These are phyloP conservation scores for Erucastrum elatum DNA, from an alignment of 345 rosid genomes.

Conservation along the genomic window DNA sequence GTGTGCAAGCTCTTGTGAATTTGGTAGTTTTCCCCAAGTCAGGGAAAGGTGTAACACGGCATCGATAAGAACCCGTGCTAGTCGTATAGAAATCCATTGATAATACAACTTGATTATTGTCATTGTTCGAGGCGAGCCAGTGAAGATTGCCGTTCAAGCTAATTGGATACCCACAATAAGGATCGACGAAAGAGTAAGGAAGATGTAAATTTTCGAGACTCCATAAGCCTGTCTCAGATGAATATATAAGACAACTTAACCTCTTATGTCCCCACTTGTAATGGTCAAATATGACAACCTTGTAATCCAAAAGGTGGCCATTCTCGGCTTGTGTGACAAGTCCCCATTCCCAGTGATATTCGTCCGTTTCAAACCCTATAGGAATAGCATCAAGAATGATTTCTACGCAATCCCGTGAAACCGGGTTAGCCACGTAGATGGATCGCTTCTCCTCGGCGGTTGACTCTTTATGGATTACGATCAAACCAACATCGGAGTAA, in stretches of 20 bases:
- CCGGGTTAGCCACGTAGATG: not conserved
- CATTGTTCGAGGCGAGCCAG: not conserved
- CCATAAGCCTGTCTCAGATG: conserved; percentile 22
- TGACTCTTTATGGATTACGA: not conserved
- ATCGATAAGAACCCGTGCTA: not conserved
- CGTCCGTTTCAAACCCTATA: not conserved
- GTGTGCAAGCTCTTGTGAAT: not conserved
- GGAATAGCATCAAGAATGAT: not conserved
- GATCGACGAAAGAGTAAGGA: not conserved
- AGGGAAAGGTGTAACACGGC: not conserved
- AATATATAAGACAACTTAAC: not conserved
- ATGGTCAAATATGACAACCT: not conserved
- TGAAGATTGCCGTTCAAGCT: conserved; percentile 19
- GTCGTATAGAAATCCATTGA: not conserved
- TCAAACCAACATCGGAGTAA: not conserved
- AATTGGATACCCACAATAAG: not conserved
- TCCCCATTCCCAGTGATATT: not conserved
- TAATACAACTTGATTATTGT: not conserved
- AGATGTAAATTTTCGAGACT: not conserved
- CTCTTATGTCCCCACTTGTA: not conserved
- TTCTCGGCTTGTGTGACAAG: not conserved
- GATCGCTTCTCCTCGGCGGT: not conserved
- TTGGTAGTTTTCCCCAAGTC: not conserved
- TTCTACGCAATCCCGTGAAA: not conserved
- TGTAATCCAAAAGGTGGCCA: not conserved